Evolutionary conservation across 495 filamentous ascomycete genomes (phyloP).

Genomic region (Aspergillus incahuasiensis): DNA sequence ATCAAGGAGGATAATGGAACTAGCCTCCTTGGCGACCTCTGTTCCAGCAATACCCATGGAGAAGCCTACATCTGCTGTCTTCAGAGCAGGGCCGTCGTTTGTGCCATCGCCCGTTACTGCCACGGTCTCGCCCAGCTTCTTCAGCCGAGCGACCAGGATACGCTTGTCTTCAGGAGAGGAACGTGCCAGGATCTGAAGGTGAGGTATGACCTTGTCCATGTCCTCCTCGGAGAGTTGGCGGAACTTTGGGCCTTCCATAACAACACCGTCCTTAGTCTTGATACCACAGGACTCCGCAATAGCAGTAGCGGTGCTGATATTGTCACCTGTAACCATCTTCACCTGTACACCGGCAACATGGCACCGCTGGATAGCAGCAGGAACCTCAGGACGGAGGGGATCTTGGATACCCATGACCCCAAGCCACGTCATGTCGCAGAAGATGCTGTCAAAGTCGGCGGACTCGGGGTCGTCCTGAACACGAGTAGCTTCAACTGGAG

Average conservation of each 20-base stretch:
- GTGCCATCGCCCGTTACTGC: slow-evolving; percentile 88
- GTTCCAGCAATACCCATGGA: slow-evolving; percentile 91
- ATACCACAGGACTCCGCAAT: slow-evolving; percentile 85
- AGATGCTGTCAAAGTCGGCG: slow-evolving; percentile 54
- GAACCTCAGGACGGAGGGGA: slow-evolving; percentile 66
- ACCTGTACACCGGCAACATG: slow-evolving; percentile 75
- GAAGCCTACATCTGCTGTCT: slow-evolving; percentile 83
- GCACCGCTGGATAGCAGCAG: slow-evolving; percentile 67
- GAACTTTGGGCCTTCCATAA: slow-evolving; percentile 84
- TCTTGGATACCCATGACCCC: slow-evolving; percentile 65
- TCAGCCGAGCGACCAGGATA: slow-evolving; percentile 69
- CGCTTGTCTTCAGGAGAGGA: slow-evolving; percentile 88
- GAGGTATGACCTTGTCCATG: slow-evolving; percentile 69
- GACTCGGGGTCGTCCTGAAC: slow-evolving; percentile 47
- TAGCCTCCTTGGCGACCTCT: slow-evolving; percentile 91
- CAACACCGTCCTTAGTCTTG: slow-evolving; percentile 62
- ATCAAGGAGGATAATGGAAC: slow-evolving; percentile 86
- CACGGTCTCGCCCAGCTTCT: slow-evolving; percentile 72
- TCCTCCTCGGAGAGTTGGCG: slow-evolving; percentile 65
- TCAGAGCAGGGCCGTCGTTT: slow-evolving; percentile 83
- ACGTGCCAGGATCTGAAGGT: slow-evolving; percentile 76
- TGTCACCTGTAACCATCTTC: slow-evolving; percentile 89
- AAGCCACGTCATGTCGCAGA: slow-evolving; percentile 57
- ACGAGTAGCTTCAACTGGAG: slow-evolving; percentile 41
- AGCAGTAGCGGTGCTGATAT: slow-evolving; percentile 72